Base-by-base conservation (phyloP, 2,329 filamentous ascomycete genomes). In the Cladosporium velox region DNA sequence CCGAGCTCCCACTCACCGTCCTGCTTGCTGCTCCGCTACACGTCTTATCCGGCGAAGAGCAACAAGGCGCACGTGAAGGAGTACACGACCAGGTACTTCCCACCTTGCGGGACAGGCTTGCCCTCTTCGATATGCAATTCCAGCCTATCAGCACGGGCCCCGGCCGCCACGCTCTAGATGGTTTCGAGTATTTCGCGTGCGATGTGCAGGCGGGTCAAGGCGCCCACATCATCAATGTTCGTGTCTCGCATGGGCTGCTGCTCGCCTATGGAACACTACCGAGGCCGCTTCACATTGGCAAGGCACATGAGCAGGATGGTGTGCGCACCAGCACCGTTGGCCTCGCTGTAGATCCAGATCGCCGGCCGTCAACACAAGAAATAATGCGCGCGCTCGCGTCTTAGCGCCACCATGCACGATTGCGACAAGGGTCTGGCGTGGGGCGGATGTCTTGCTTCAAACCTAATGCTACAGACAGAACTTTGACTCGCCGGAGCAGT, bases 51-150 rank as follows among this genome's bases (percentile, higher is more conserved):
- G 11, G 47, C 59, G 12, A 52, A 30, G 21, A 51, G 30, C 47
- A 52, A 47, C 47, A 24, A 5, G 14, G 5, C 10, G 59, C 47
- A 52, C 59, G 59, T 52, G 59, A 62, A 52, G 59, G 11, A 62
- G 44, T 62, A 62, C 59, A 61, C 30, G 47, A 38, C n/a, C n/a
- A 38, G 32, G 44, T 54, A 54, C 44, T 28, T 26, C n/a, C n/a
- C 10, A 49, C 38, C 14, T 24, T 54, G 35, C 60, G 60, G 60
- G 60, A 64, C 34, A 30, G 34, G 49, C 60, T 34, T 64, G 49
- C 60, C 60, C 49, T 64, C 34, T 62, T 55, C 41, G 60, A 64
- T 57, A 64, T 64, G 60, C 60, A 64, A 55, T 44, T 57, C 60
- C 47, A 34, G 21, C 59, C 59, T 54, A 62, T 62, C 59, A 62